phyloP scores from a whole-genome alignment of 176 grass and related monocot genomes.

The Carex pumila region DNA sequence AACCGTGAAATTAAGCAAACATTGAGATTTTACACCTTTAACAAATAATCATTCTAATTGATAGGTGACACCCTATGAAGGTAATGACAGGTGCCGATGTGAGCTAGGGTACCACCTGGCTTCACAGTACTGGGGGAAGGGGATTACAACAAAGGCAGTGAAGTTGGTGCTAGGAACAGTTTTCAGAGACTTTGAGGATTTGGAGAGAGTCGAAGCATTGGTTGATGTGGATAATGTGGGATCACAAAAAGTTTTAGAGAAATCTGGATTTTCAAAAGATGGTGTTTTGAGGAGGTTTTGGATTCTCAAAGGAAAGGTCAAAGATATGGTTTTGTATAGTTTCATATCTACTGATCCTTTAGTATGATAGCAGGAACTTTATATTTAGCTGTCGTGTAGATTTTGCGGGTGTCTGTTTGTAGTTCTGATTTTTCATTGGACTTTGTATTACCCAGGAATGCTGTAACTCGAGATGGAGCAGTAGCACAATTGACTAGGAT shows the following conservation, averaged over 20 bases:
- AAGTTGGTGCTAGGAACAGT: constrained; percentile 7
- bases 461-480: too few species aligned
- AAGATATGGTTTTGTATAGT: constrained; percentile 53
- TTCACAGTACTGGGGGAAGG: constrained; percentile 49
- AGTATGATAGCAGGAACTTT: background rate
- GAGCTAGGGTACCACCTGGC: constrained; percentile 75
- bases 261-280: constrained; percentile 66
- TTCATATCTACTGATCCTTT: constrained; percentile 45
- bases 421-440: background rate
- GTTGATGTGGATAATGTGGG: constrained; percentile 52
- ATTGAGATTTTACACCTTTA: background rate
- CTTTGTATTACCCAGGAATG: background rate
- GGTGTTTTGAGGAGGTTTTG: constrained; percentile 47
- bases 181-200: constrained; percentile 41
- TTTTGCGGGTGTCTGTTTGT: background rate
- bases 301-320: constrained; percentile 24
- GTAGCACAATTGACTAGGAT: too few species aligned
- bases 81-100: constrained; percentile 24
- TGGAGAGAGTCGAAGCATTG: constrained; percentile 62
- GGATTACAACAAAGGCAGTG: constrained; percentile 55
- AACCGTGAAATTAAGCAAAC: too few species aligned
- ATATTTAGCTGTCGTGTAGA: background rate
- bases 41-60: background rate
- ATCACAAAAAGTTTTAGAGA: constrained; percentile 81
- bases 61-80: constrained; percentile 19